Base-by-base conservation (phyloP, 73 alveolate species). In the Paramecium tetraurelia region DNA sequence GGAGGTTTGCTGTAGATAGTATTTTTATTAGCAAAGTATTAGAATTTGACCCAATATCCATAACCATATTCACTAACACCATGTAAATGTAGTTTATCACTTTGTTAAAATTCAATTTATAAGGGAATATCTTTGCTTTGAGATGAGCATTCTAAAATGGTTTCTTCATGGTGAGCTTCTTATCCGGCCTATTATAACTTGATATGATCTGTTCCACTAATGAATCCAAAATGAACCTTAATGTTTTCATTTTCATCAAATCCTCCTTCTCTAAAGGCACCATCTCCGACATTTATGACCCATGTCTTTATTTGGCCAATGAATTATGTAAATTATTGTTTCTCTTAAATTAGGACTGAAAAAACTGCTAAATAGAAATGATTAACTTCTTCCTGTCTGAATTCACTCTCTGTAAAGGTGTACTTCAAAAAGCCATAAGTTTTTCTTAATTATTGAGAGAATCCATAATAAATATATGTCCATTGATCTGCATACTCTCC, bases 161-260 rank as follows among this genome's bases (percentile, higher is more conserved):
- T 80, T 80, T 80, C 90, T 44, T 80, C 90, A 20, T 80, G 70
- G 21, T 80, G 90, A 16, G 86, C 86, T 35, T 80, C 90, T 80
- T 80, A 80, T 18, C 70, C 75, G 4, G 90, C 90, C 43, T 80
- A 41, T 80, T 80, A 80, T 24, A 80, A 80, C 18, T 80, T 80
- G 43, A 80, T 80, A 48, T 80, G 90, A 43, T 80, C 90, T 44
- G 70, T 41, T 41, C 90, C 90, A 44, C 63, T 27, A 20, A 80
- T 80, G 20, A 43, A 80, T 44, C 90, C 90, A 48, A 80, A 80
- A 41, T 41, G 70, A 1, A 80, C 90, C 46, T 80, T 80, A 20
- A 80, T 21, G 18, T 80, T 48, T 35, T 80, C 90, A 80, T 80
- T 41, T 80, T 80, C 46, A 43, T 80, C 90, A 48, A 80, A 80